Base-by-base conservation (phyloP, 441 rosid species). In the Capsella rubella region DNA sequence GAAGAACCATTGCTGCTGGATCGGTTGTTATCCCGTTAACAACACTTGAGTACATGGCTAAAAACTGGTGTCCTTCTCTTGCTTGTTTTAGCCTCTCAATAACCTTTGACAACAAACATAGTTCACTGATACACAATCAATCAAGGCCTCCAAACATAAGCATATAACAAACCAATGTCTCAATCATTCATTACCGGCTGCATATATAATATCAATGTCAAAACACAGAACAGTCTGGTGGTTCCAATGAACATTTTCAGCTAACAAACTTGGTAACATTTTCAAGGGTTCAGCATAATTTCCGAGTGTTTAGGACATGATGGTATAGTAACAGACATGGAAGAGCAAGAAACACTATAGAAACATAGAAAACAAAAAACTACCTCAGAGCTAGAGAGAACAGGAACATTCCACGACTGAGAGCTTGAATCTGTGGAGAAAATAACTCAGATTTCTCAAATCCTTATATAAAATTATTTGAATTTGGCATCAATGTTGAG, bases 41-140 rank as follows among this genome's bases (percentile, higher is more conserved):
- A 66, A 90, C 54, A 77, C 96, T 92, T 4, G 99, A 94, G 79
- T 94, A 92, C 99, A 94, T 89, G 29, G 96, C 97, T 71, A 86
- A 64, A 63, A 62, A 92, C 34, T 68, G 81, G 82, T 86, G 90
- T 73, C 86, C 87, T 69, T 79, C 75, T 64, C 86, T 76, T 61
- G 78, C 79, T 8, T 35, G 67, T 79, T 83, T 85, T 43, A 90
- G 82, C 71, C 85, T 83, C 73, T 88, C 93, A 52, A 83, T 64
- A 72, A 87, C 97, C 99, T 92, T 79, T 16, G 50, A 50, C 49
- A 74, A 31, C 69, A 63, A 75, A 69, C 9, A 67, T 46, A 67
- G 31, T 31, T 58, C 32, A 40, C 11, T 2, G 6, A 51, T 21
- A 68, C 35, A 2, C n/a, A 61, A 13, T 25, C 28, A 58, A 49